Base-by-base conservation (phyloP, 2,329 filamentous ascomycete genomes). In the Rhynchosporium secalis region DNA sequence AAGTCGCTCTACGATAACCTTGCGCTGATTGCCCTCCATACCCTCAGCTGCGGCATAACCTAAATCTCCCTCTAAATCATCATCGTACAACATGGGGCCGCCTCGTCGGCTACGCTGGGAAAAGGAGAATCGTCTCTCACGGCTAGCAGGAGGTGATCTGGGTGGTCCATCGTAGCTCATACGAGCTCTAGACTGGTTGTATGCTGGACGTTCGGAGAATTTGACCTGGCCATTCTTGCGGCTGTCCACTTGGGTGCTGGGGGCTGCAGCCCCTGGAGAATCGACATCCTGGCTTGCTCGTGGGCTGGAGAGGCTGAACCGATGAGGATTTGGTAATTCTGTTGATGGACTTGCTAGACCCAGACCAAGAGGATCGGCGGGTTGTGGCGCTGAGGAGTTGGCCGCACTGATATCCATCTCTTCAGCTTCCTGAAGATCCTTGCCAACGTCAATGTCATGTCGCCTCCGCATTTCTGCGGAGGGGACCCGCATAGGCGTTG, bases 1-100 rank as follows among this genome's bases (percentile, higher is more conserved):
- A 62, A 99, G 78, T 66, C 95, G 83, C 80, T 99, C 95, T 54
- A 99, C 93, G 80, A 99, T 98, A 54, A 99, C 95, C 77, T 95
- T 96, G 71, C 93, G 85, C 74, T 90, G 87, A 72, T 92, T 91
- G 12, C 91, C 91, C 76, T 98, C 95, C 85, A 96, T 92, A 31
- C 92, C 95, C 75, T 94, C 91, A 0, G 95, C 95, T 0, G 93
- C 94, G 10, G 93, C 92, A 76, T 96, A 99, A 9, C 95, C 95
- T 33, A 99, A 78, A 76, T 99, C 95, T 0, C 95, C 95, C 71
- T 96, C 93, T 7, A 92, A 81, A 69, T 96, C 90, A 69, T 92
- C 90, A 64, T 87, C 84, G 63, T 85, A 81, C 70, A 77, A 78
- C 73, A 79, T 74, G 56, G 77, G 65, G 20, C 63, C 59, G 28